Percentiles rank a stretch among this genome's conserved stretches.
phyloP scores from a whole-genome alignment of 495 filamentous ascomycete genomes.

The Aspergillus saccharolyticus region DNA sequence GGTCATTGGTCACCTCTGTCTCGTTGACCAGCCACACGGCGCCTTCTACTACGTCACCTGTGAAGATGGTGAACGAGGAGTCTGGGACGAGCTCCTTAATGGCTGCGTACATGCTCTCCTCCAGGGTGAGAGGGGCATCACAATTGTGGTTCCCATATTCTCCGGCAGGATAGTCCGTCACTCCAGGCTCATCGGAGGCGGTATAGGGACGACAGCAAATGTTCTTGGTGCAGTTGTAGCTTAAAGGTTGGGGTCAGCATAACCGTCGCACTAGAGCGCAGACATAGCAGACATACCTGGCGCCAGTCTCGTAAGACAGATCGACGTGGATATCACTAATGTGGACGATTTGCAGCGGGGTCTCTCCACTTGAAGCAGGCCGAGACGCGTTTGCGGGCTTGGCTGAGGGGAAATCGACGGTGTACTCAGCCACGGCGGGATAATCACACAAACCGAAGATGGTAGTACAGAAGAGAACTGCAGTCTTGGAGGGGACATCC shows the following conservation, averaged over 20 bases:
- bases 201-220: constrained; percentile 1
- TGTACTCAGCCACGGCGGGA: constrained; percentile 1
- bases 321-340: constrained; percentile 3
- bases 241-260: not conserved
- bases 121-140: constrained; percentile 1
- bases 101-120: constrained; percentile 2
- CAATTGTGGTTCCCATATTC: constrained; percentile 3
- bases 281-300: not conserved
- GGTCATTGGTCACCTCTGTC: not conserved
- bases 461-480: constrained; percentile 1
- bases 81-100: constrained; percentile 1
- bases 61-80: constrained; percentile 1
- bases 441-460: constrained; percentile 1
- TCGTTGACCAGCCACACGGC: constrained; percentile 2
- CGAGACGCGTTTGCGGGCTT: constrained; percentile 1
- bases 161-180: not conserved
- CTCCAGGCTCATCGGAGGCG: not conserved
- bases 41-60: constrained; percentile 1
- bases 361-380: not conserved
- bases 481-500: constrained; percentile 1
- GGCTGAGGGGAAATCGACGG: not conserved
- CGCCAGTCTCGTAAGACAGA: constrained; percentile 1
- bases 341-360: constrained; percentile 1
- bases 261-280: not conserved
- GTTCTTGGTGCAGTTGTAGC: constrained; percentile 2